Evolutionary conservation across 805 yeast species (phyloP).

Genomic region (Candida sithepensis): DNA sequence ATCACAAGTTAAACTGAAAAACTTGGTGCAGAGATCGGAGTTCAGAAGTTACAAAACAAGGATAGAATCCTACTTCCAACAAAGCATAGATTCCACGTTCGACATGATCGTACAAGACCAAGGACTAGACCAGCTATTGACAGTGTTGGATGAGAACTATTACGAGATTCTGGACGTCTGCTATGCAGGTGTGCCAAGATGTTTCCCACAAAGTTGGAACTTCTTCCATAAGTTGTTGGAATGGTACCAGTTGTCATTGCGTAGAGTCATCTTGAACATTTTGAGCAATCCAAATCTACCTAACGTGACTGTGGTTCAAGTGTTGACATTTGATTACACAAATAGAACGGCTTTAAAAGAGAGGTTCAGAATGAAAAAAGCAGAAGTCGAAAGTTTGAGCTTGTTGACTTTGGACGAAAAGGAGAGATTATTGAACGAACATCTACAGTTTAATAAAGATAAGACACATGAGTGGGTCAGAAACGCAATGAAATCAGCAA

Average conservation of each 20-base stretch:
- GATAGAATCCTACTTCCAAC: slow-evolving; percentile 56
- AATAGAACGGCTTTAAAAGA: slow-evolving; percentile 52
- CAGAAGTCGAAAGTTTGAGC: slow-evolving; percentile 49
- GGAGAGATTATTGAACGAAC: slow-evolving; percentile 71
- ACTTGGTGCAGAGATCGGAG: slow-evolving; percentile 38
- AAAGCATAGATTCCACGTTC: slow-evolving; percentile 64
- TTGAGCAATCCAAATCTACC: slow-evolving; percentile 56
- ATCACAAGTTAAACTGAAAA: slow-evolving; percentile 23
- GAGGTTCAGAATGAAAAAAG: slow-evolving; percentile 47
- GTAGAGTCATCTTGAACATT: slow-evolving; percentile 56
- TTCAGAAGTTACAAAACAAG: slow-evolving; percentile 60
- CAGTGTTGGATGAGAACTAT: slow-evolving; percentile 71
- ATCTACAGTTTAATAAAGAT: slow-evolving; percentile 60
- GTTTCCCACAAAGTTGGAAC: slow-evolving; percentile 75
- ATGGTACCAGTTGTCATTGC: slow-evolving; percentile 65
- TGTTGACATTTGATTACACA: slow-evolving; percentile 74
- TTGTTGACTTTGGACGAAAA: slow-evolving; percentile 54
- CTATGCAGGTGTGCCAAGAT: slow-evolving; percentile 49
- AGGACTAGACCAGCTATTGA: slow-evolving; percentile 46
- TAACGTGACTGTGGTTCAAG: slow-evolving; percentile 65
- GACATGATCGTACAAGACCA: slow-evolving; percentile 57
- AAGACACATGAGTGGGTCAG: slow-evolving; percentile 86
- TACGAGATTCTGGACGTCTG: slow-evolving; percentile 74
- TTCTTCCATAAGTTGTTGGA: slow-evolving; percentile 57
- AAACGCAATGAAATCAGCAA: slow-evolving; percentile 35